Evolutionary conservation across 1,139 yeast species (phyloP).

Genomic region (Yamadazyma membranifaciens): DNA sequence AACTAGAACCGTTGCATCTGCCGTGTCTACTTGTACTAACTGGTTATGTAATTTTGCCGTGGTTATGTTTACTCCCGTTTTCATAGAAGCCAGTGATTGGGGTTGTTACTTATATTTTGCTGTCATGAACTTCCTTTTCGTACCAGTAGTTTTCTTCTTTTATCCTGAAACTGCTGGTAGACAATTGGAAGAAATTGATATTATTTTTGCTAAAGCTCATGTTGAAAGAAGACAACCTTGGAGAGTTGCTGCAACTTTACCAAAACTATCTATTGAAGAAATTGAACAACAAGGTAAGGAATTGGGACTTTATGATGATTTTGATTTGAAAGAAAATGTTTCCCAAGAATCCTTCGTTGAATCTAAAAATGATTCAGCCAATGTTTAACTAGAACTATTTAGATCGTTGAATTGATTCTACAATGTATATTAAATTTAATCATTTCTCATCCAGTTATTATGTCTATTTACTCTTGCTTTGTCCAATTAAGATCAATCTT

Average conservation of each 20-base stretch:
- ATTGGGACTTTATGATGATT: conserved; percentile 47
- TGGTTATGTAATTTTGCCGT: conserved; percentile 48
- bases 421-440: background rate
- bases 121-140: conserved; percentile 33
- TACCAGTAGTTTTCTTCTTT: conserved; percentile 45
- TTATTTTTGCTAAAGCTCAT: conserved; percentile 44
- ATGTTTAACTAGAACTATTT: too few relatives aligned
- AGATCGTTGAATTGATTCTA: too few relatives aligned
- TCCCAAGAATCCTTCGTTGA: too few relatives aligned
- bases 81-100: conserved; percentile 37
- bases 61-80: conserved; percentile 48
- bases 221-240: conserved; percentile 46
- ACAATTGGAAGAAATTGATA: conserved; percentile 47
- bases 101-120: conserved; percentile 48
- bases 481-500: conserved; percentile 12
- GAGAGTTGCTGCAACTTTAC: conserved; percentile 52
- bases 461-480: conserved; percentile 5
- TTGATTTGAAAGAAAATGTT: conserved; percentile 11
- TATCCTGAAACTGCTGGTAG: conserved; percentile 51
- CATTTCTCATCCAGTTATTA: background rate
- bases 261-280: conserved; percentile 43
- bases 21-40: conserved; percentile 48
- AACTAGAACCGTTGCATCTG: conserved; percentile 57
- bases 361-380: background rate
- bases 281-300: conserved; percentile 48